Evolutionary conservation across 257 asterid genomes (phyloP).

Genomic region (Fraxinus anomala): DNA sequence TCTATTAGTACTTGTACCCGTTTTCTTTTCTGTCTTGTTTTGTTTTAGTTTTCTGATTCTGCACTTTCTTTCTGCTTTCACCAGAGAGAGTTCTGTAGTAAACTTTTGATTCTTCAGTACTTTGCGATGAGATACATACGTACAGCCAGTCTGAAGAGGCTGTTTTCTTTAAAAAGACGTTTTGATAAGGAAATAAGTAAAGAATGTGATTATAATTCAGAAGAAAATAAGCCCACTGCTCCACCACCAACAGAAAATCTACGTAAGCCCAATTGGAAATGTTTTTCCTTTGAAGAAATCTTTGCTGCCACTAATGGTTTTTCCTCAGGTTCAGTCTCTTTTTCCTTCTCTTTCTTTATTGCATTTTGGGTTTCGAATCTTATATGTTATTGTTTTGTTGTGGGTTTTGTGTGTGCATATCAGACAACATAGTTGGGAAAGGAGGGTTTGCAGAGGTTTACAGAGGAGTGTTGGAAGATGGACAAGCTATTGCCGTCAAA

Average conservation of each 20-base stretch:
- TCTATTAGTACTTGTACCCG: constrained; percentile 17
- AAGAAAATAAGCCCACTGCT: constrained; percentile 23
- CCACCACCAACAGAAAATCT: constrained; percentile 30
- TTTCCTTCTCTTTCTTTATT: not conserved
- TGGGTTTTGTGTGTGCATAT: not conserved
- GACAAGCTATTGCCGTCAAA: constrained; percentile 85
- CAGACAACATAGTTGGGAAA: constrained; percentile 84
- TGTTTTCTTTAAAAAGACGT: constrained; percentile 68
- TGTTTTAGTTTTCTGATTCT: not conserved
- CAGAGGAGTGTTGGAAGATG: constrained; percentile 73
- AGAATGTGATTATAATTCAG: constrained; percentile 29
- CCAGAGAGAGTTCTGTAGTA: not conserved
- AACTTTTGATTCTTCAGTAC: not conserved
- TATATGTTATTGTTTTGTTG: not conserved
- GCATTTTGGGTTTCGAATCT: not conserved
- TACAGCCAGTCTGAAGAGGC: constrained; percentile 68
- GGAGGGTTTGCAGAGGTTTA: constrained; percentile 98
- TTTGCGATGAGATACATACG: constrained; percentile 66
- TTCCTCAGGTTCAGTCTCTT: constrained; percentile 52
- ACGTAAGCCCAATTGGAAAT: constrained; percentile 80
- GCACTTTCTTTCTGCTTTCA: not conserved
- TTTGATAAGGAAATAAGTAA: constrained; percentile 43
- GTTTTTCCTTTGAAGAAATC: constrained; percentile 75
- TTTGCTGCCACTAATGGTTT: constrained; percentile 77
- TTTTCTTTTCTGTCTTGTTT: constrained; percentile 29